Base-by-base conservation (phyloP, 202 grass and related monocot genomes). In the Musa balbisiana region DNA sequence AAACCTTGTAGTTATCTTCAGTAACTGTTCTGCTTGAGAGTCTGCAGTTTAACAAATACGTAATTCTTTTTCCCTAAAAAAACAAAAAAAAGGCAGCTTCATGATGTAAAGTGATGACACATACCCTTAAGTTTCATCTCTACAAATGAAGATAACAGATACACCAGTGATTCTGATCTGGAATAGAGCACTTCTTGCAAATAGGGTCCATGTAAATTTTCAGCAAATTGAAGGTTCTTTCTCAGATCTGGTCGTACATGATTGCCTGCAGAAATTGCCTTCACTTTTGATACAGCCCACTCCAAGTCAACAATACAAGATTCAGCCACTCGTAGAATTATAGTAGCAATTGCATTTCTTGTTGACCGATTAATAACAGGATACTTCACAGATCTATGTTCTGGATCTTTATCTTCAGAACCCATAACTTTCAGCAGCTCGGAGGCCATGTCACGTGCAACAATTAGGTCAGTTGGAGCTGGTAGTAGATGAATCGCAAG, bases 91-190 rank as follows among this genome's bases (percentile, higher is more conserved):
- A 25, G 55, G 12, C 54, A 13, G 14, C 25, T 71, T 21, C 21
- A 55, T 55, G 3, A 73, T 13, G 20, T 16, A 1, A 54, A 54
- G 55, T 29, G 16, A 27, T 69, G 53, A 25, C 74, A 84, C 79
- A 14, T 90, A 96, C 92, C 92, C 62, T 84, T 90, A 80, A 92
- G 90, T 73, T 82, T 92, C 87, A 88, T 92, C 77, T 90, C 67
- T 75, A 87, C 80, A 82, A 92, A 96, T 53, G 69, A 87, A 33
- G 90, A 96, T 29, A 92, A 78, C 33, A 84, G 55, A 78, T 87
- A 82, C 26, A 92, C 92, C 62, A 92, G 23, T 27, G 53, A 77
- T 82, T 81, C 74, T 79, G 90, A 92, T 86, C 89, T 96, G 15
- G 68, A 83, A 83, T 83, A 90, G 23, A 96, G 80, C 82, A 87